These are phyloP conservation scores for Colletotrichum lupini DNA, from an alignment of 2,329 filamentous ascomycete genomes.

Conservation along the genomic window DNA sequence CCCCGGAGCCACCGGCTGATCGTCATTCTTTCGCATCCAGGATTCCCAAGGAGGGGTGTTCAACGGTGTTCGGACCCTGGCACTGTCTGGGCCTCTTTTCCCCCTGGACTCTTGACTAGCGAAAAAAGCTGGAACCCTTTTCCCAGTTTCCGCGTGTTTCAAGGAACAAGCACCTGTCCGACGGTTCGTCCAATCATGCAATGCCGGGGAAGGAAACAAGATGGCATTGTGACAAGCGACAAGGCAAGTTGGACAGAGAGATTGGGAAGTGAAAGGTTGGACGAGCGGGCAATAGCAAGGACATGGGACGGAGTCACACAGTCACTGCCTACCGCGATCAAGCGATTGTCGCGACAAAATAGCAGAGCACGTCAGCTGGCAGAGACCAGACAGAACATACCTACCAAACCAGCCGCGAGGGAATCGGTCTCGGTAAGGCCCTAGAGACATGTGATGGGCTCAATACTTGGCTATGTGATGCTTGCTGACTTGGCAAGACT, in stretches of 20 bases:
- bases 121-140: slow-evolving; percentile 19
- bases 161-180: slow-evolving; percentile 17
- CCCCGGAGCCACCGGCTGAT: slow-evolving; percentile 24
- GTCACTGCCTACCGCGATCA: neutral
- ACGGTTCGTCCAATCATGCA: slow-evolving; percentile 14
- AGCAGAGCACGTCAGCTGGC: neutral
- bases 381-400: neutral
- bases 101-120: neutral
- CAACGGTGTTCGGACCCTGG: slow-evolving; percentile 27
- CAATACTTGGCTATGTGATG: neutral
- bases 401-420: neutral
- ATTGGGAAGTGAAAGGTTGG: slow-evolving; percentile 5
- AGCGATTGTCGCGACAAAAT: slow-evolving; percentile 2
- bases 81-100: neutral
- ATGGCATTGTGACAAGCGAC: slow-evolving; percentile 12
- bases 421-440: neutral
- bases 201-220: slow-evolving; percentile 11
- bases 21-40: slow-evolving; percentile 25
- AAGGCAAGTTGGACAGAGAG: slow-evolving; percentile 6
- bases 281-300: neutral
- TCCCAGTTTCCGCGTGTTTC: slow-evolving; percentile 33
- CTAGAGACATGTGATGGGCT: slow-evolving; percentile 14
- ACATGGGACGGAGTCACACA: neutral
- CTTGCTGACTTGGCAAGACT: neutral
- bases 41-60: slow-evolving; percentile 22